phyloP scores from a whole-genome alignment of 116 monocot species.

The Trichopus zeylanicus region DNA sequence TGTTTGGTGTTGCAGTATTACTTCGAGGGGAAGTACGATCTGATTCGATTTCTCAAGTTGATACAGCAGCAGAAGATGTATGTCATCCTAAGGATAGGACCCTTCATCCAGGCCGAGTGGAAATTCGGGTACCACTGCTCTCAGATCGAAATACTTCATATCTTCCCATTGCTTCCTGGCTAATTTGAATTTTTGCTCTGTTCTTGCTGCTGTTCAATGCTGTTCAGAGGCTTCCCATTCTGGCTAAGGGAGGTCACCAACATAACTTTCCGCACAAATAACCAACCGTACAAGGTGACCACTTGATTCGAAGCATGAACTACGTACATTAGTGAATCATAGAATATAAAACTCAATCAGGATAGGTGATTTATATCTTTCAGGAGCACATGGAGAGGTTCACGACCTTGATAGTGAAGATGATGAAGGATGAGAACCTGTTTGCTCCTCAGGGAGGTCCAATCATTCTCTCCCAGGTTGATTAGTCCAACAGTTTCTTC shows the following conservation, averaged over 20 bases:
- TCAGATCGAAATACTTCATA: no score
- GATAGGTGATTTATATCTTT: not conserved
- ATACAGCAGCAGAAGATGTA: slow-evolving; percentile 28
- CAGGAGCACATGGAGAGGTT: slow-evolving; percentile 31
- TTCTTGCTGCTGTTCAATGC: not conserved
- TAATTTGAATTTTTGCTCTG: not conserved
- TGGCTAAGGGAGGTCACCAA: slow-evolving; percentile 14
- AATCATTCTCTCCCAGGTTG: slow-evolving; percentile 32
- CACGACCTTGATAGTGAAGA: slow-evolving; percentile 20
- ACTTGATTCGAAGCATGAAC: no score
- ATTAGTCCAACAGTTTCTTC: not conserved
- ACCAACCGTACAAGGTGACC: slow-evolving; percentile 9
- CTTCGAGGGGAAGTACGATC: slow-evolving; percentile 27
- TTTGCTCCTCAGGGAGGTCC: slow-evolving; percentile 36
- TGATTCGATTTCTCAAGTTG: slow-evolving; percentile 36
- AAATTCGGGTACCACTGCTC: slow-evolving; percentile 22
- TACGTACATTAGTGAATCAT: no score
- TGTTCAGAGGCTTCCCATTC: slow-evolving; percentile 11
- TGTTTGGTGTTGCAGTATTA: slow-evolving; percentile 18
- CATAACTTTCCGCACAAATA: slow-evolving; percentile 13
- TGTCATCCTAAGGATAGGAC: slow-evolving; percentile 28
- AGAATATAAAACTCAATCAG: no score
- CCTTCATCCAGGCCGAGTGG: slow-evolving; percentile 43
- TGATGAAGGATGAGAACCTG: slow-evolving; percentile 34
- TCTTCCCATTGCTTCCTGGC: no score